phyloP scores from a whole-genome alignment of 805 yeast species.

The Starmerella geochares region DNA sequence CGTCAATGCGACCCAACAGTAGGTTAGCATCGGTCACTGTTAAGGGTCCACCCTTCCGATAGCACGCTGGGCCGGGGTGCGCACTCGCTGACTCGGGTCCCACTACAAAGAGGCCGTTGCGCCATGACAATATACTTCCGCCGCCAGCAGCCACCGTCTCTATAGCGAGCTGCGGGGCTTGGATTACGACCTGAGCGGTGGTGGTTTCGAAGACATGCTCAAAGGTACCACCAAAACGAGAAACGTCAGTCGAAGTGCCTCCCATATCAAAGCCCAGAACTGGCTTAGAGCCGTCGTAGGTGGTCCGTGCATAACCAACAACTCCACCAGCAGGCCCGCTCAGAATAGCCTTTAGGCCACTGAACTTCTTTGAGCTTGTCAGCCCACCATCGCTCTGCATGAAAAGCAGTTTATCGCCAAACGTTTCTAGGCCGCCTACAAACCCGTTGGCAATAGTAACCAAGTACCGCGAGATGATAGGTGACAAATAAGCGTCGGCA shows the following conservation, averaged over 20 bases:
- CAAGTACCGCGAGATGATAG: slow-evolving; percentile 59
- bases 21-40: slow-evolving; percentile 81
- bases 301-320: slow-evolving; percentile 82
- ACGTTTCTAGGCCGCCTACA: slow-evolving; percentile 39
- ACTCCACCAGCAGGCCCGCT: slow-evolving; percentile 99
- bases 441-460: slow-evolving; percentile 54
- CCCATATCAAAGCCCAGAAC: slow-evolving; percentile 84
- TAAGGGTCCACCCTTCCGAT: slow-evolving; percentile 72
- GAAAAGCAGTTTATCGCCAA: slow-evolving; percentile 38
- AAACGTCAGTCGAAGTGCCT: slow-evolving; percentile 81
- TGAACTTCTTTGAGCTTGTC: slow-evolving; percentile 69
- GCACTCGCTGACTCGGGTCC: slow-evolving; percentile 85
- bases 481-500: slow-evolving; percentile 77
- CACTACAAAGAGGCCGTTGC: slow-evolving; percentile 63
- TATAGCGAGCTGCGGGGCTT: slow-evolving; percentile 74
- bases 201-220: slow-evolving; percentile 77
- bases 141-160: slow-evolving; percentile 83
- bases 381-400: slow-evolving; percentile 98
- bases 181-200: slow-evolving; percentile 74
- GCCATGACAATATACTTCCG: slow-evolving; percentile 57
- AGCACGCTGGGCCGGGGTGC: slow-evolving; percentile 85
- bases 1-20: slow-evolving; percentile 57
- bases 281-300: slow-evolving; percentile 44
- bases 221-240: slow-evolving; percentile 56
- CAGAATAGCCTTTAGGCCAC: slow-evolving; percentile 78